Base-by-base conservation (phyloP, 345 rosid genomes). In the Balakata baccata region DNA sequence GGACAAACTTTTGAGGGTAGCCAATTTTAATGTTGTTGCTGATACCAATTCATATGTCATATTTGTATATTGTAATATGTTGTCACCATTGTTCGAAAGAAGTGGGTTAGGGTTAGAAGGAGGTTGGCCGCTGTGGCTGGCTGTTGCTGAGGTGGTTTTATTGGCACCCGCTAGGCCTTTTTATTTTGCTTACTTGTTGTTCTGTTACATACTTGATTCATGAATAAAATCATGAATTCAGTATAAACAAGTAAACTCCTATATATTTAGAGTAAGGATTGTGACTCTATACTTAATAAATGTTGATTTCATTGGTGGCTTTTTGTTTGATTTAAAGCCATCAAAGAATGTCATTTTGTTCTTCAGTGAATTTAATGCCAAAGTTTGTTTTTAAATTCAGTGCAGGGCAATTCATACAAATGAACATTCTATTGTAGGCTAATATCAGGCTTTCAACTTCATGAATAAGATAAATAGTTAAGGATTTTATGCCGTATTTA, bases 1-100 rank as follows among this genome's bases (percentile, higher is more conserved):
- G 99, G 99, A 10, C 92, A 92, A 73, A 92, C 99, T n/a, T 95
- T 82, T 52, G 81, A 78, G 75, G 99, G 96, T 4, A 62, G 69
- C 11, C 98, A 95, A 49, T 87, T 95, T 76, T 90, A 84, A 13
- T 25, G 3, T 63, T 13, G 34, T 68, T 56, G 78, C 34, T 29
- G 34, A 29, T 29, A 29, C 34, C 34, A 29, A 29, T 29, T 29
- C 2, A 29, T 29, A 1, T 1, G 34, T 29, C 34, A 29, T 57
- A 66, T 73, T 58, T n/a, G 76, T 77, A 43, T 72, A 75, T 14
- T 60, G 74, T 70, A 29, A 56, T 75, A 38, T n/a, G 4, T 29
- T 29, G 18, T 23, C 52, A 75, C 38, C 37, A 62, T 57, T 77
- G 66, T 68, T 75, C 69, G 76, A 64, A 74, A 66, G 37, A 58